Base-by-base conservation (phyloP, 495 filamentous ascomycete genomes). In the Xylaria sp. region DNA sequence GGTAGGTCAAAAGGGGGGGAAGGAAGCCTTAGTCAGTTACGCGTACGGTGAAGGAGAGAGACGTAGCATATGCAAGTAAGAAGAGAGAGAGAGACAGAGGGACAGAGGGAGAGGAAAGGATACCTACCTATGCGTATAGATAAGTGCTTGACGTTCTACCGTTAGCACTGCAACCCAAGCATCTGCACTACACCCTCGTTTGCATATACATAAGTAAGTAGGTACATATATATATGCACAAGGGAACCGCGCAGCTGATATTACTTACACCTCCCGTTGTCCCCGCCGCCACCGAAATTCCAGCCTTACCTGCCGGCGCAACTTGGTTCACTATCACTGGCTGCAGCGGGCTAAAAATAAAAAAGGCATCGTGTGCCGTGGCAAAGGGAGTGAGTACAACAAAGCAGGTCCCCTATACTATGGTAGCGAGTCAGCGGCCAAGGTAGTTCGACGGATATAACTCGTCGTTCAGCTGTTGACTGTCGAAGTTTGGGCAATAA, bases 81-180 rank as follows among this genome's bases (percentile, higher is more conserved):
- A 7, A 52, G 44, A 14, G 29, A 40, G 17, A 37, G 29, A 35
- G 31, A 21, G 33, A 58, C 11, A 4, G 8, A 21, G 21, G 26
- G n/a, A 53, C n/a, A 35, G 8, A 58, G 53, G 29, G 15, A 31
- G 21, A n/a, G 15, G 35, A 58, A 31, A 43, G 15, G n/a, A n/a
- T n/a, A n/a, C n/a, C n/a, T n/a, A n/a, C n/a, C n/a, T n/a, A n/a
- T n/a, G n/a, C n/a, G 43, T 65, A 43, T 41, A 53, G 48, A 67
- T 53, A 55, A 53, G 64, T 67, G 46, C 46, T 55, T 55, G 31
- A 50, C 62, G n/a, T 19, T 41, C 64, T 67, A 55, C 35, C 35
- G 46, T 7, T 55, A 55, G 64, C 46, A 11, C 3, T 67, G 64
- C 33, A 67, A 67, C 64, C 64, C 35, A 67, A 67, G 64, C 12